These are phyloP conservation scores for Termitomyces sp. DNA, from an alignment of 768 basidiomycete species.

Conservation along the genomic window DNA sequence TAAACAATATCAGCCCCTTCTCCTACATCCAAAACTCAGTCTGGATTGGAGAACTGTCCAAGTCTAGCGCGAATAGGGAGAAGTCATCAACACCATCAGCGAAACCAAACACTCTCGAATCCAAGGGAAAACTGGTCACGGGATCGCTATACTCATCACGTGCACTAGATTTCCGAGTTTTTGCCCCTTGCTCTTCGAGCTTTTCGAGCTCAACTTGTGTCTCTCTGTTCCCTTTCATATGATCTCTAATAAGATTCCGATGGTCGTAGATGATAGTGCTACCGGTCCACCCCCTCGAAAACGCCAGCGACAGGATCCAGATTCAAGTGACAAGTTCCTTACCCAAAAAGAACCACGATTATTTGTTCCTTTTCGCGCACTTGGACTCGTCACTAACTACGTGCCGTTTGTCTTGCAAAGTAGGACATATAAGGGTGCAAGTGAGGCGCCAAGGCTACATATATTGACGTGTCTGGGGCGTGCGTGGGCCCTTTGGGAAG, in stretches of 20 bases:
- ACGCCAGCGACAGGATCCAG: conserved; percentile 35
- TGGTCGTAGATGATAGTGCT: conserved; percentile 17
- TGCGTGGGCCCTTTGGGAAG: conserved; percentile 96
- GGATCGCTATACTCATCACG: too few relatives aligned
- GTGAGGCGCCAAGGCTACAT: conserved; percentile 78
- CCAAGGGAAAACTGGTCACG: too few relatives aligned
- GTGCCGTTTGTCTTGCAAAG: conserved; percentile 87
- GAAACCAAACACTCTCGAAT: too few relatives aligned
- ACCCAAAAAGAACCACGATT: conserved; percentile 40
- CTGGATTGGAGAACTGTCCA: too few relatives aligned
- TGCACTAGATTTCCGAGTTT: conserved; percentile 5
- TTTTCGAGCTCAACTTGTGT: background rate
- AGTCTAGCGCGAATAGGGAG: too few relatives aligned
- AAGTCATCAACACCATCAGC: too few relatives aligned
- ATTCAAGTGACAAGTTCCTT: conserved; percentile 9
- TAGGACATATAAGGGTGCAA: conserved; percentile 77
- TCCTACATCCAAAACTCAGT: too few relatives aligned
- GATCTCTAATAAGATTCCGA: conserved; percentile 9
- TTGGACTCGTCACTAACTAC: conserved; percentile 91
- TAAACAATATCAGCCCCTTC: too few relatives aligned
- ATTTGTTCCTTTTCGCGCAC: conserved; percentile 91
- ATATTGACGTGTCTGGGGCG: conserved; percentile 83
- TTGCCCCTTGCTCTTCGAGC: conserved; percentile 1
- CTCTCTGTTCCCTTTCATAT: background rate
- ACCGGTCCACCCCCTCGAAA: conserved; percentile 44